A percentile compares a stretch with the other conserved stretches of the same genome.
phyloP scores from a whole-genome alignment of 257 asterid species.

The Nicotiana otophora region DNA sequence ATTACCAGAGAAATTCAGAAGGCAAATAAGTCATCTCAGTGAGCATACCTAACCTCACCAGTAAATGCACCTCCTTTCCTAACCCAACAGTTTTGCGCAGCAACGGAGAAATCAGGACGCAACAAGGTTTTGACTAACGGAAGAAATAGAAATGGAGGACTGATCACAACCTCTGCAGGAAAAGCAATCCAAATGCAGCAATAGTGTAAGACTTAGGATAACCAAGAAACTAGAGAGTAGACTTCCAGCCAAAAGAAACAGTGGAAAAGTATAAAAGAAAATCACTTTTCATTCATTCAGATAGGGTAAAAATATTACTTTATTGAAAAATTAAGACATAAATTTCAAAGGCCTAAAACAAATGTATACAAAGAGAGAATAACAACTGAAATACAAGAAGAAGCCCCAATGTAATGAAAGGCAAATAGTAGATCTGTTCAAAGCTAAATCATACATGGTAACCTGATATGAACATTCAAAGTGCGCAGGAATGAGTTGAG shows the following conservation, averaged over 20 bases:
- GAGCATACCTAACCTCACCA: conserved; percentile 40
- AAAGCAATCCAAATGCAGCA: neutral
- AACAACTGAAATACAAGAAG: neutral
- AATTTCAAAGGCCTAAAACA: neutral
- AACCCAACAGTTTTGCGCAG: conserved; percentile 48
- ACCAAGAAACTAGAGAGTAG: neutral
- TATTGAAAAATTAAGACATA: neutral
- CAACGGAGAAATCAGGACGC: conserved; percentile 38
- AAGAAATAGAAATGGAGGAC: conserved; percentile 43
- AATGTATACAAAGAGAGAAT: neutral
- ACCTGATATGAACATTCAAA: neutral
- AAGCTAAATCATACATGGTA: neutral
- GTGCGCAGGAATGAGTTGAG: neutral
- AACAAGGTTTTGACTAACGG: conserved; percentile 29
- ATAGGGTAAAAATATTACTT: neutral
- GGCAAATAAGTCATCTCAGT: neutral
- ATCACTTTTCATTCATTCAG: neutral
- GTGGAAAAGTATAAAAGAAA: neutral
- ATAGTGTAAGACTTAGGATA: neutral
- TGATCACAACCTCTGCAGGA: conserved; percentile 37
- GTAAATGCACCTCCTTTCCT: conserved; percentile 39
- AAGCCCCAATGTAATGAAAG: neutral
- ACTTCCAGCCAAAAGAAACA: neutral
- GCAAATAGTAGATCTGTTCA: neutral
- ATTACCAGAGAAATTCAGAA: neutral